Evolutionary conservation across 305 asterid species (phyloP), one percentile per base, ranked within the genome.

Genomic region (Rubia peregrina): DNA sequence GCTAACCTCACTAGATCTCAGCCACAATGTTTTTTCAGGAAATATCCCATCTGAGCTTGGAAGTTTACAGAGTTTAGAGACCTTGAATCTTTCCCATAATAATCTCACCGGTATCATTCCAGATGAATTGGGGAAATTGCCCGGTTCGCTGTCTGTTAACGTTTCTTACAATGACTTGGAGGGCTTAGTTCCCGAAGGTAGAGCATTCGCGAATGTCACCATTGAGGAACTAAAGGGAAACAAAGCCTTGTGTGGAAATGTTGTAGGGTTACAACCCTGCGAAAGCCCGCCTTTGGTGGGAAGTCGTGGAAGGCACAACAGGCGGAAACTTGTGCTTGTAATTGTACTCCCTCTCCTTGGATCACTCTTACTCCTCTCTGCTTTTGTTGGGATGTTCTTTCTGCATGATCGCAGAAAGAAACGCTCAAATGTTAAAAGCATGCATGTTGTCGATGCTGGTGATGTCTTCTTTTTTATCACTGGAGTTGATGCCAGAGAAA

Each of bases 301-400:
- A 49, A 49, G 21, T 51, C 59, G 7, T 4, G 21, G 56, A 24
- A 60, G 5, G 38, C 14, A 30, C 7, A 46, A 1, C 8, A 21
- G 11, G 1, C 14, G 0, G 1, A 76, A 72, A 49, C 72, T 69
- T 33, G 56, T 69, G 41, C 61, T 76, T 11, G 33, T 55, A 13
- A 24, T 74, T 36, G 71, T 63, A 7, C 63, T 69, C 30, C 78
- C 83, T 43, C n/a, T 79, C 19, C 17, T 76, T 1, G 80, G 78
- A 73, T 65, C 67, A 19, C 42, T 76, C 16, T 7, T 63, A 9
- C 38, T 73, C 26, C 14, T 76, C 12, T 67, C n/a, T 55, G 70
- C 19, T 5, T 22, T 43, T 24, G 38, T 43, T 22, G 70, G 56
- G 36, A 43, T 66, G 53, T 43, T 43, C 1, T 2, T 21, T 5